Conservation (phyloP, 2,329 filamentous ascomycete genomes). For the Thelonectria discophora region DNA sequence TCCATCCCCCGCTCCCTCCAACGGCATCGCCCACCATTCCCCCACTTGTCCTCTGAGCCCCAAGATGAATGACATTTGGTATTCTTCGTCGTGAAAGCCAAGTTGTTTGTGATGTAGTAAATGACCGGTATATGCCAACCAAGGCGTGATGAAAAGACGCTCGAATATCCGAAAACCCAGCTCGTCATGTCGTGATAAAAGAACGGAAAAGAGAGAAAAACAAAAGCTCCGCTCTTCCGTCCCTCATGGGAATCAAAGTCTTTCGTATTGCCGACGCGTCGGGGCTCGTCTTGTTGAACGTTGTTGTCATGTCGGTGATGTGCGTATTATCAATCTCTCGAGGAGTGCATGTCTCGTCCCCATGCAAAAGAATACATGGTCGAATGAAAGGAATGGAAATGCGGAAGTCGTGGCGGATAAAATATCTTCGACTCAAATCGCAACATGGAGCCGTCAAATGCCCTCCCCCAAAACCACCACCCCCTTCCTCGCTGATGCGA, state of each 20-base stretch:
- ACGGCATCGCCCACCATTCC: background rate
- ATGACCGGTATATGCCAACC: slow-evolving; percentile 38
- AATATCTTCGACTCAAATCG: slow-evolving; percentile 29
- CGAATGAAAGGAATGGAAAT: slow-evolving; percentile 33
- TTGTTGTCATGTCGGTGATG: slow-evolving; percentile 22
- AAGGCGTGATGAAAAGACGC: slow-evolving; percentile 32
- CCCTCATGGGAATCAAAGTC: slow-evolving; percentile 28
- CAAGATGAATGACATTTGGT: slow-evolving; percentile 18
- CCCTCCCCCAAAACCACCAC: slow-evolving; percentile 20
- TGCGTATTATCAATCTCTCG: slow-evolving; percentile 14
- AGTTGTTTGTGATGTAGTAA: slow-evolving; percentile 33
- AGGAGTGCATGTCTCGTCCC: slow-evolving; percentile 15
- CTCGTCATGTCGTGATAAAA: slow-evolving; percentile 42
- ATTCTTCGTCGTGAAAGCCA: slow-evolving; percentile 32
- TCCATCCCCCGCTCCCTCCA: slow-evolving; percentile 5
- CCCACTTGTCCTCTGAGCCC: background rate
- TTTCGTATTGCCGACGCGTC: slow-evolving; percentile 11
- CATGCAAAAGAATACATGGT: slow-evolving; percentile 30
- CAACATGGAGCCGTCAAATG: slow-evolving; percentile 7
- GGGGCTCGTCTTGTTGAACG: slow-evolving; percentile 20
- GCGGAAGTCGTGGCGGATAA: slow-evolving; percentile 19
- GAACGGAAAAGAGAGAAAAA: slow-evolving; percentile 26
- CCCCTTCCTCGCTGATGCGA: slow-evolving; percentile 28
- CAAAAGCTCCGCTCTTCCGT: slow-evolving; percentile 25
- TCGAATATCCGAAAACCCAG: slow-evolving; percentile 32